Percentiles rank a stretch among this genome's conserved stretches.
These are phyloP conservation scores for Fragaria nilgerrensis DNA, from an alignment of 306 rosid genomes.

Conservation along the genomic window DNA sequence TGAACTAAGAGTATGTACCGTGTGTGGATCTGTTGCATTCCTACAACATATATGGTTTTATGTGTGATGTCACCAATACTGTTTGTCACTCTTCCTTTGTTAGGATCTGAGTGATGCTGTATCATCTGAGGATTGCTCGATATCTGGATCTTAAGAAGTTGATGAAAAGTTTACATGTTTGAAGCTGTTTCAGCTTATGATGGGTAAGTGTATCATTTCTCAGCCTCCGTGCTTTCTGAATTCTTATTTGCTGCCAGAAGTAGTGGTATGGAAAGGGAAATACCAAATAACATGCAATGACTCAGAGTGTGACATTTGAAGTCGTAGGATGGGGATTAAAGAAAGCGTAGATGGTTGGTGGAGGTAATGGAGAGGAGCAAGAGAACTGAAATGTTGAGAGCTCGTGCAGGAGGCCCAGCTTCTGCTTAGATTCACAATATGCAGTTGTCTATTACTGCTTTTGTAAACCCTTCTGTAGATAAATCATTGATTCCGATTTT, in stretches of 20 bases:
- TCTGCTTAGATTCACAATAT: constrained; percentile 35
- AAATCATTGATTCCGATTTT: constrained; percentile 25
- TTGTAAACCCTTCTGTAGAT: constrained; percentile 36
- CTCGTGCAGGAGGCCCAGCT: constrained; percentile 72
- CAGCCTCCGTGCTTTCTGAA: constrained; percentile 9
- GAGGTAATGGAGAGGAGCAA: constrained; percentile 96
- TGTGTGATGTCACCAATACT: constrained; percentile 10
- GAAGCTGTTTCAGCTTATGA: constrained; percentile 94
- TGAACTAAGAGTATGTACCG: not conserved
- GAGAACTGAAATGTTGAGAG: constrained; percentile 88
- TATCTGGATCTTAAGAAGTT: constrained; percentile 91
- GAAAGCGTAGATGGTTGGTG: constrained; percentile 93
- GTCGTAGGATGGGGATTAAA: constrained; percentile 81
- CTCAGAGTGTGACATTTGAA: constrained; percentile 19
- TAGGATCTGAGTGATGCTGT: constrained; percentile 85
- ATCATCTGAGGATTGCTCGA: constrained; percentile 77
- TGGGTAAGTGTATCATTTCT: constrained; percentile 52
- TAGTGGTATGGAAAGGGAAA: not conserved
- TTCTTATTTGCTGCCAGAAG: not conserved
- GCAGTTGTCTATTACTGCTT: constrained; percentile 30
- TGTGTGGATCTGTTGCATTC: not conserved
- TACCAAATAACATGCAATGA: not conserved
- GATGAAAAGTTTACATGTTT: constrained; percentile 92
- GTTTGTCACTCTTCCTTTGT: not conserved
- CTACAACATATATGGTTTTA: not conserved